A percentile compares a stretch with the other conserved stretches of the same genome.
phyloP scores from a whole-genome alignment of 179 eudicot genomes.

The Beta macrorhiza region DNA sequence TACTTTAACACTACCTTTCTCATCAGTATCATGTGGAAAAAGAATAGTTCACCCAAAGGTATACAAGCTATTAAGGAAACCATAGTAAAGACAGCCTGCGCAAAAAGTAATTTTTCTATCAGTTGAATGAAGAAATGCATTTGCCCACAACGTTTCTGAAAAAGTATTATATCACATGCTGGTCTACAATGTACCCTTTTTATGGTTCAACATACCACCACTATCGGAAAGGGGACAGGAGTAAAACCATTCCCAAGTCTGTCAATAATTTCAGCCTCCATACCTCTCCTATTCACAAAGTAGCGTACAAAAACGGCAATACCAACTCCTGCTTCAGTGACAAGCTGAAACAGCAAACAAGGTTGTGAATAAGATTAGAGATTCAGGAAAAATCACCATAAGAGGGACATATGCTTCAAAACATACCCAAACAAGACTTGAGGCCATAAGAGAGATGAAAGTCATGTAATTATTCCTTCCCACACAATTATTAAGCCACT shows the following conservation, averaged over 20 bases:
- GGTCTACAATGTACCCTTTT: slow-evolving; percentile 12
- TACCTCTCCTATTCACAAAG: slow-evolving; percentile 67
- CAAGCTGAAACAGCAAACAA: slow-evolving; percentile 51
- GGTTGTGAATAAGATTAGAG: slow-evolving; percentile 27
- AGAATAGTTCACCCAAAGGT: slow-evolving; percentile 94
- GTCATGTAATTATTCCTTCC: slow-evolving; percentile 84
- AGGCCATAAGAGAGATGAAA: slow-evolving; percentile 85
- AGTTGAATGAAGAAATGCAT: background rate
- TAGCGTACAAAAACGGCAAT: slow-evolving; percentile 86
- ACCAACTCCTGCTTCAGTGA: slow-evolving; percentile 84
- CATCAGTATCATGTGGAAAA: slow-evolving; percentile 90
- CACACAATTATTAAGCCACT: slow-evolving; percentile 99
- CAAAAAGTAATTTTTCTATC: slow-evolving; percentile 9
- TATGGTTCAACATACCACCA: slow-evolving; percentile 64
- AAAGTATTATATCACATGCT: slow-evolving; percentile 11
- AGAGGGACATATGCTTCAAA: slow-evolving; percentile 17
- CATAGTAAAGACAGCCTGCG: slow-evolving; percentile 81
- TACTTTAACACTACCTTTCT: slow-evolving; percentile 55
- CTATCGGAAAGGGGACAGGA: slow-evolving; percentile 89
- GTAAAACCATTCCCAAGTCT: slow-evolving; percentile 97
- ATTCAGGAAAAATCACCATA: background rate
- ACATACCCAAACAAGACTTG: slow-evolving; percentile 88
- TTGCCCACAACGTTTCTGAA: background rate
- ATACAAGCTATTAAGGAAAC: slow-evolving; percentile 89
- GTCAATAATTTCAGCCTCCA: slow-evolving; percentile 80